Evolutionary conservation across 2,329 filamentous ascomycete species (phyloP).

Genomic region (Mariannaea elegans): DNA sequence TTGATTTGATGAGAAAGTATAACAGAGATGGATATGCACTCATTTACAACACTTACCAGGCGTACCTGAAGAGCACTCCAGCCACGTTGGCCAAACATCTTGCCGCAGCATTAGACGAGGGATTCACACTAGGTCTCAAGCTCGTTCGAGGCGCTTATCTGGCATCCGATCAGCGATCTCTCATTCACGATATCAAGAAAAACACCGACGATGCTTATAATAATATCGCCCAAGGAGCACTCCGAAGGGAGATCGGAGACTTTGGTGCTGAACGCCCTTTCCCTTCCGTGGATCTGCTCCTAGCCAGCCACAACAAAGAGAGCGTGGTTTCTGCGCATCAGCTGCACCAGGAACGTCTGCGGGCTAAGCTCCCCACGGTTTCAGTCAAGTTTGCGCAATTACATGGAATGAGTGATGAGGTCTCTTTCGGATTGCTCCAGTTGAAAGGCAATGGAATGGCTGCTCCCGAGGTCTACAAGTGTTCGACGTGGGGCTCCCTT

Average conservation of each 20-base stretch:
- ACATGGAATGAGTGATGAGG: slow-evolving; percentile 66
- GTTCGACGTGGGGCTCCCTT: slow-evolving; percentile 51
- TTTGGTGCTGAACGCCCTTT: slow-evolving; percentile 53
- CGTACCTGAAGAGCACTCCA: slow-evolving; percentile 60
- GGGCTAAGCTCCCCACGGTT: slow-evolving; percentile 44
- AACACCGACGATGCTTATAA: slow-evolving; percentile 64
- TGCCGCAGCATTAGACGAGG: slow-evolving; percentile 51
- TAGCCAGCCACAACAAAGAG: slow-evolving; percentile 62
- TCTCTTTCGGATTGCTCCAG: slow-evolving; percentile 59
- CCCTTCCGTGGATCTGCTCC: slow-evolving; percentile 57
- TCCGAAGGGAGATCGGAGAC: slow-evolving; percentile 50
- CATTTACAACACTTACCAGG: slow-evolving; percentile 64
- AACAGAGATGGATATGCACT: slow-evolving; percentile 49
- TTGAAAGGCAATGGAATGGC: slow-evolving; percentile 37
- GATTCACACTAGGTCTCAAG: slow-evolving; percentile 64
- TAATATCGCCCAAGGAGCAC: slow-evolving; percentile 54
- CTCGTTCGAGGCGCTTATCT: slow-evolving; percentile 67
- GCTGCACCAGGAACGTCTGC: slow-evolving; percentile 53
- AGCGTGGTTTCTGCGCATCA: slow-evolving; percentile 53
- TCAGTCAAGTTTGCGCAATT: slow-evolving; percentile 61
- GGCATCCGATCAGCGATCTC: slow-evolving; percentile 54
- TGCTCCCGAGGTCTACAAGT: slow-evolving; percentile 49
- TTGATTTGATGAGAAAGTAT: slow-evolving; percentile 49
- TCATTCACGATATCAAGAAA: slow-evolving; percentile 63
- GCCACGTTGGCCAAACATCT: slow-evolving; percentile 56